phyloP scores from a whole-genome alignment of 23 red algal species.

The Gracilariopsis chorda region DNA sequence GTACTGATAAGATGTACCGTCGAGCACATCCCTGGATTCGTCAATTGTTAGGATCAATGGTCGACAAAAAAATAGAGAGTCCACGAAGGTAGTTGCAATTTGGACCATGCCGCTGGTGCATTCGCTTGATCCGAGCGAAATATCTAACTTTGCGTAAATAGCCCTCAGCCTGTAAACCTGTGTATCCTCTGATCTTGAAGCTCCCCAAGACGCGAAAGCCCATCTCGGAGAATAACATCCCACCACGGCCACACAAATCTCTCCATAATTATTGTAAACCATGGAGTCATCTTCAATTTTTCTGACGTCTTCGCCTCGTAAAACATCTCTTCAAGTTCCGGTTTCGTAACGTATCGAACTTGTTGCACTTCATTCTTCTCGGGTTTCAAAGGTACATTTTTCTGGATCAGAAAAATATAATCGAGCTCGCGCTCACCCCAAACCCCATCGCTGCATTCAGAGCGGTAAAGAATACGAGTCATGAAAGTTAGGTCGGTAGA shows the following conservation, averaged over 20 bases:
- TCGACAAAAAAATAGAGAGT: too few relatives aligned
- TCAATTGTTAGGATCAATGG: too few relatives aligned
- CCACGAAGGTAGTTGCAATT: too few relatives aligned
- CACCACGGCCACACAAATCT: constrained; percentile 53
- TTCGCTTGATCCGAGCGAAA: too few relatives aligned
- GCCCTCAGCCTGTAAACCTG: not conserved
- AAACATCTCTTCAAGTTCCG: constrained; percentile 17
- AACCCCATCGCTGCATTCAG: constrained; percentile 46
- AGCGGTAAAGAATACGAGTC: constrained; percentile 90
- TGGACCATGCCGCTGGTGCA: too few relatives aligned
- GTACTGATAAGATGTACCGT: too few relatives aligned
- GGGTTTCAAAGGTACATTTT: constrained; percentile 49
- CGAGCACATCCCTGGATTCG: too few relatives aligned
- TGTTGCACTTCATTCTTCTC: constrained; percentile 75
- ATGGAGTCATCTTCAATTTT: constrained; percentile 29
- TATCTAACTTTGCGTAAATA: not conserved
- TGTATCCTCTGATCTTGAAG: not conserved
- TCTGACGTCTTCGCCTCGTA: not conserved
- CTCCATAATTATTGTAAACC: constrained; percentile 32
- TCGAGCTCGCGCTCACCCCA: constrained; percentile 99
- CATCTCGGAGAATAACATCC: not conserved
- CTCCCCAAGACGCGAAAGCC: not conserved
- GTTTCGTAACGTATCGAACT: constrained; percentile 25
- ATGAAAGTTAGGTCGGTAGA: constrained; percentile 75
- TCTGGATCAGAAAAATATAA: constrained; percentile 80